Conservation (phyloP, 1,284 basidiomycete species). For the Rhodotorula sp. region DNA sequence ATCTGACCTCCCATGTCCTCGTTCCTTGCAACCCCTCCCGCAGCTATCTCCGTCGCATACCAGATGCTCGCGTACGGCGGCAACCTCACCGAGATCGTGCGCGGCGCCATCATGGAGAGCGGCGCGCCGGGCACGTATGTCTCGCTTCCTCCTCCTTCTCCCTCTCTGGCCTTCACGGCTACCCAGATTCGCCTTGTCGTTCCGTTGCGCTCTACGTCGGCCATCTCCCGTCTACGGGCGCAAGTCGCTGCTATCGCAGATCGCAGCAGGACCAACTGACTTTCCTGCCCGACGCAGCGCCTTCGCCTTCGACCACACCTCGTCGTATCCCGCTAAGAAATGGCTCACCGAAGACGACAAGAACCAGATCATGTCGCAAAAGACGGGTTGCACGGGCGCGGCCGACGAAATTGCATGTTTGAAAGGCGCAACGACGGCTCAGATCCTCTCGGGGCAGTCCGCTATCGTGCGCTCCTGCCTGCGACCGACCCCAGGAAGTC, state of each 20-base stretch:
- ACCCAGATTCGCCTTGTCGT: no score
- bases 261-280: no score
- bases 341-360: background rate
- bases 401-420: background rate
- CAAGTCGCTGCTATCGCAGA: no score
- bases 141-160: no score
- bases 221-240: no score
- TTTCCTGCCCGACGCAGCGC: no score
- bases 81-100: background rate
- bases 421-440: background rate
- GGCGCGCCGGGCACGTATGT: background rate
- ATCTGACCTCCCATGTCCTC: background rate
- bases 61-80: background rate
- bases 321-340: background rate
- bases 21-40: no score
- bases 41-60: background rate
- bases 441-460: background rate
- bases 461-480: background rate
- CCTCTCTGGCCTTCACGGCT: no score
- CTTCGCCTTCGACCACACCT: background rate
- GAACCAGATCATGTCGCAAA: background rate
- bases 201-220: no score
- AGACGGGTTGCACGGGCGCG: background rate
- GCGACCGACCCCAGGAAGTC: no score
- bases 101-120: background rate